Evolutionary conservation across 2,329 filamentous ascomycete genomes (phyloP).

Genomic region (Botryotinia narcissicola): DNA sequence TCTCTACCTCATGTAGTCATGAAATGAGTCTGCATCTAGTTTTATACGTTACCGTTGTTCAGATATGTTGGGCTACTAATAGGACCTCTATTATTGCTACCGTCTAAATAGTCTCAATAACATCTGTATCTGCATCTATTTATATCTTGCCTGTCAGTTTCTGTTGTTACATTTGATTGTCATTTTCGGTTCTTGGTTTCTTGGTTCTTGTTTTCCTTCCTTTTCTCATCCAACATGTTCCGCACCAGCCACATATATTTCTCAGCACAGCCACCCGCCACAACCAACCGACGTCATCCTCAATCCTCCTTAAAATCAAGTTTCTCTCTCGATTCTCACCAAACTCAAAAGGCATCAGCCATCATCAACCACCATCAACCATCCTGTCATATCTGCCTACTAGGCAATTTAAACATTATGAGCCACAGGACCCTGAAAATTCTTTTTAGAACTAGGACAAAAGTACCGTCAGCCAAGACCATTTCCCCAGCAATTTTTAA

Average conservation of each 20-base stretch:
- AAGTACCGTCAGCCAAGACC: constrained; percentile 14
- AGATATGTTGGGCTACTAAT: no score
- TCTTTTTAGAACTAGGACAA: background rate
- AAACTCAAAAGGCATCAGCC: background rate
- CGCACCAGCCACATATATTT: background rate
- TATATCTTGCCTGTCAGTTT: background rate
- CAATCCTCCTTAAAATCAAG: background rate
- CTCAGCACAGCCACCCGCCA: background rate
- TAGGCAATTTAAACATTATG: background rate
- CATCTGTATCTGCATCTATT: background rate
- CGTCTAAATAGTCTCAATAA: no score
- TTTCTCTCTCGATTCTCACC: background rate
- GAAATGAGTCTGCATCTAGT: background rate
- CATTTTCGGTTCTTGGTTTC: background rate
- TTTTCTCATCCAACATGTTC: background rate
- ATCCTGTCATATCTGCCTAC: background rate
- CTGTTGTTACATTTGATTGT: background rate
- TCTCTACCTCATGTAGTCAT: background rate
- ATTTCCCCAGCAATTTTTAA: background rate
- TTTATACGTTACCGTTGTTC: no score
- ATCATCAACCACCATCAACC: background rate
- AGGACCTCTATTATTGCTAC: background rate
- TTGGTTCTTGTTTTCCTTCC: no score
- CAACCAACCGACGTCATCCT: background rate
- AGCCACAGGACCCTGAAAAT: constrained; percentile 16